Evolutionary conservation across 495 filamentous ascomycete genomes (phyloP), one percentile per base, ranked within the genome.

Genomic region (Aspergillus ostianus): DNA sequence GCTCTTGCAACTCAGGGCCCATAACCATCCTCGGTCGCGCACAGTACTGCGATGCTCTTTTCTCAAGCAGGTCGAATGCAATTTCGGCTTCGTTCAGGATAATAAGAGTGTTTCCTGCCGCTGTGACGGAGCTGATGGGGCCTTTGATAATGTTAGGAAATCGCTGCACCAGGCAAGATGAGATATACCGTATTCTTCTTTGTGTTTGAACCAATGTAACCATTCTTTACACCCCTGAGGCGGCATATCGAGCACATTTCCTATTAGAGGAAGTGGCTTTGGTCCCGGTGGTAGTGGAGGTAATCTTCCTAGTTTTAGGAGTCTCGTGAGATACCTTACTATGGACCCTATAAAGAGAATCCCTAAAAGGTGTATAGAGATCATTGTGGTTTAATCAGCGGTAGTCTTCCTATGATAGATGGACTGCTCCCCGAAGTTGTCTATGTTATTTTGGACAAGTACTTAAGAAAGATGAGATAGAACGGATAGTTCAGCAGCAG

Each of bases 41-140:
- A 0, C 78, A 80, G 48, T 80, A 57, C 44, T 68, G 74, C 7
- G 57, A 62, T 0, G 76, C 78, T n/a, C 73, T 64, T 51, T 81
- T 79, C 47, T 79, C 77, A 46, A 83, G 47, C 4, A 84, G 61
- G 26, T 83, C 77, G 27, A 72, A 52, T 0, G 77, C 78, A 2
- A 77, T n/a, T 15, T 70, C 27, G 5, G 60, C 58, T 51, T 83
- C 77, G 47, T 83, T 74, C 44, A 84, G 57, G 51, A 84, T 75
- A 6, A 84, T 64, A 2, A 84, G 67, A 0, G 73, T 77, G 63
- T 76, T 68, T 1, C 80, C 81, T 29, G 80, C 47, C 1, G 81
- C 67, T 2, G 67, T 79, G 3, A 84, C 55, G 15, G 81, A 85
- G 64, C 79, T 84, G 12, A 85, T 75, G 0, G 78, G 75, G 7